Evolutionary conservation across 768 basidiomycete species (phyloP), one percentile per base, ranked within the genome.

Genomic region (Leccinum olivaceopallidum): DNA sequence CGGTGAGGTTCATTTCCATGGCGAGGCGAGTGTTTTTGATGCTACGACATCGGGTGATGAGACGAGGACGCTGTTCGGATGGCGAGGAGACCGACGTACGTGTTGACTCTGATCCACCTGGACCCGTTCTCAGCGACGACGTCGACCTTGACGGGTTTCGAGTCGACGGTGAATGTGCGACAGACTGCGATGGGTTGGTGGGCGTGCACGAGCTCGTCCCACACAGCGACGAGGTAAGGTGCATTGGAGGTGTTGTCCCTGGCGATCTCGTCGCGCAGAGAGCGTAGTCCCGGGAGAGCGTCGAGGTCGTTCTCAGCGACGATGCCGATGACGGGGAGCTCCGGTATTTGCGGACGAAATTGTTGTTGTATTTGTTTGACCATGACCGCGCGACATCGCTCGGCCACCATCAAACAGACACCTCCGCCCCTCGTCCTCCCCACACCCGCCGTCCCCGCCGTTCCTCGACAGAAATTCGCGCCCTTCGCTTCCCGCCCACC

Each of bases 21-120:
- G 89, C 74, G 30, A 96, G 77, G 2, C 90, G 85, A 4, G 85
- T 79, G 61, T 91, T 90, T 67, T 89, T 94, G 12, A 89, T 84
- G 10, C 92, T 95, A 65, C 28, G n/a, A 37, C 37, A 7, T n/a
- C 16, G 28, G 6, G 5, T 6, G 57, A 28, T 53, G 6, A 54
- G 47, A 59, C 44, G 55, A 48, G 57, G 47, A 18, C 4, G 5
- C 28, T 26, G 26, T 5, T 32, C 32, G 32, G 9, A n/a, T 6
- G 28, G 30, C 18, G 18, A 18, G 28, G 4, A 2, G 18, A 52
- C n/a, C 4, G 30, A 93, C 93, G 93, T 94, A 93, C 93, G 93
- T 94, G 74, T 94, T 95, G 37, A 95, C 83, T 65, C 92, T 83
- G 44, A 92, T 86, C 94, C 94, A 96, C 4, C 78, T 76, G 24